Base-by-base conservation (phyloP, 1,284 basidiomycete species). In the Ceratobasidium sp. region DNA sequence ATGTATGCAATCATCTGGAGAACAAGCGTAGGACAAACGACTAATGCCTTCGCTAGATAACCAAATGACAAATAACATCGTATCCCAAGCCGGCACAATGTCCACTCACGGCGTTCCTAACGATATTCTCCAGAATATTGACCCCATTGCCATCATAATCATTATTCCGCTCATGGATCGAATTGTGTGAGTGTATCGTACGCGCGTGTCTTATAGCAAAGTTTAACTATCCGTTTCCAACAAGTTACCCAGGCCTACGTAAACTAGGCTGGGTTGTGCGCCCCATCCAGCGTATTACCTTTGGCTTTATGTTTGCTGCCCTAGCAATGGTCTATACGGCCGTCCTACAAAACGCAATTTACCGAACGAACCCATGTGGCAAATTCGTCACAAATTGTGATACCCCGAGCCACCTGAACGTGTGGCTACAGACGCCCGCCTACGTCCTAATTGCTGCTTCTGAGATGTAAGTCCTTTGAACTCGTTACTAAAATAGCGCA, bases 251-350 rank as follows among this genome's bases (percentile, higher is more conserved):
- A 18, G 82, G 80, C n/a, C 81, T 94, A 10, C 85, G 86, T n/a
- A 85, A 87, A 62, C 74, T 79, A 5, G 88, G 89, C 8, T 81
- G 92, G 81, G 87, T 87, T 79, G 92, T 94, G 79, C 87, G 84
- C 21, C 86, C 92, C 0, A 81, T 94, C 74, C 91, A 88, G 81
- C 90, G 87, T 77, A 92, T 96, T 75, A 85, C 88, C 0, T 83
- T 85, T 34, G 94, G 94, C 10, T 71, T 71, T 34, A 60, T 71
- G 16, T 21, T 71, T 1, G 89, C 85, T 23, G 75, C 87, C 3
- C 30, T 76, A 3, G 84, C 87, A 71, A 90, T 90, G 89, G 80
- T 87, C 23, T 87, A 85, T 77, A 85, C 87, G 55, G 82, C 91
- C 21, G 89, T 93, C 70, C 80, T 93, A 9, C 81, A 82, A 69